phyloP scores from a whole-genome alignment of 1,284 basidiomycete species.

The Vanrija sp. region DNA sequence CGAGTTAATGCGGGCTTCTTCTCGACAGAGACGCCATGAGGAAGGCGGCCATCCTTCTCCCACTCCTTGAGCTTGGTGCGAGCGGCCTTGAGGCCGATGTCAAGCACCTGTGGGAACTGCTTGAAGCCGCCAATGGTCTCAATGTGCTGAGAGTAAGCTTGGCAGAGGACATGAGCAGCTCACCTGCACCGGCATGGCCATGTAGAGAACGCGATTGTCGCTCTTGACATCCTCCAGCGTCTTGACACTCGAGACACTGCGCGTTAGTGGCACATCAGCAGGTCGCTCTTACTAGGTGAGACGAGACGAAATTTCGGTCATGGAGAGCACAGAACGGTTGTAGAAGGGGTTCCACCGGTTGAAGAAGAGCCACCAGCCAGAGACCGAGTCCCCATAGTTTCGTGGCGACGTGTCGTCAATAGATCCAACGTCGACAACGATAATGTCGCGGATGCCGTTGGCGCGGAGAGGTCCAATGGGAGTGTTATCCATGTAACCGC shows the following conservation, averaged over 20 bases:
- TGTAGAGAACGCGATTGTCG: slow-evolving; percentile 81
- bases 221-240: slow-evolving; percentile 92
- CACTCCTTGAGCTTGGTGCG: slow-evolving; percentile 70
- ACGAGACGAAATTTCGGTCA: slow-evolving; percentile 93
- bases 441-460: slow-evolving; percentile 86
- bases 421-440: slow-evolving; percentile 91
- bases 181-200: slow-evolving; percentile 88
- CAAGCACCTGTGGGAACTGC: slow-evolving; percentile 57
- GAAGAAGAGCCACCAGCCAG: slow-evolving; percentile 93
- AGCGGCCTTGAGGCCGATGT: slow-evolving; percentile 75
- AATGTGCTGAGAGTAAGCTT: slow-evolving; percentile 23
- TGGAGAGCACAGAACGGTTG: slow-evolving; percentile 74
- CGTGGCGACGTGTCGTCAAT: slow-evolving; percentile 95
- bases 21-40: slow-evolving; percentile 60
- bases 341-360: slow-evolving; percentile 92
- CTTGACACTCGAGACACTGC: slow-evolving; percentile 88
- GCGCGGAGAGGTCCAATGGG: slow-evolving; percentile 87
- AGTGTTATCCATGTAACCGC: slow-evolving; percentile 90
- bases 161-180: slow-evolving; percentile 49
- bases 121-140: slow-evolving; percentile 49
- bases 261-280: background rate
- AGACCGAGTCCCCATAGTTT: slow-evolving; percentile 90
- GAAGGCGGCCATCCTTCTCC: slow-evolving; percentile 75
- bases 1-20: slow-evolving; percentile 29
- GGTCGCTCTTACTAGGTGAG: slow-evolving; percentile 75